Evolutionary conservation across 1,284 basidiomycete species (phyloP).

Genomic region (Pseudozyma sp.): DNA sequence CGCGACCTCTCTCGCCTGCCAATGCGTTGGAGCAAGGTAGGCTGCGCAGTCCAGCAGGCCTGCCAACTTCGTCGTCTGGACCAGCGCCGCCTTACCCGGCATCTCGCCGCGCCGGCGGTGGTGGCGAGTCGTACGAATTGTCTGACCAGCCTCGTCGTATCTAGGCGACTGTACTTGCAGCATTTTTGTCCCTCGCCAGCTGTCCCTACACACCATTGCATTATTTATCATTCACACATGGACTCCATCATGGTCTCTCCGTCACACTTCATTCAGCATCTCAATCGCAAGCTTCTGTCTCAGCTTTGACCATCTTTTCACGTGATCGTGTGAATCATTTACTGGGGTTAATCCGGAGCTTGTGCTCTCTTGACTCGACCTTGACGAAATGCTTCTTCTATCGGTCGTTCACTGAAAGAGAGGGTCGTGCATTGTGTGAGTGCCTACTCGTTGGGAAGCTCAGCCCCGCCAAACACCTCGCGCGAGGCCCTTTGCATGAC

Average conservation of each 20-base stretch:
- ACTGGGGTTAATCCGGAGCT: no score
- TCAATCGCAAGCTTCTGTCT: no score
- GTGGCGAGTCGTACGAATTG: constrained; percentile 44
- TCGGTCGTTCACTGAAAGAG: no score
- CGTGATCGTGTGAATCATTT: no score
- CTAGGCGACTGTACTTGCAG: background rate
- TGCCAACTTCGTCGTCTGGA: constrained; percentile 29
- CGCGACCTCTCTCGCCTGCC: constrained; percentile 42
- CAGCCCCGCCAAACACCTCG: constrained; percentile 18
- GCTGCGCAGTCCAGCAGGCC: constrained; percentile 23
- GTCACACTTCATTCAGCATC: background rate
- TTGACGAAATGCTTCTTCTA: no score
- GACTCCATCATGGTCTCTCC: background rate
- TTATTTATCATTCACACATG: no score
- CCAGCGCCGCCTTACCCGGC: constrained; percentile 31
- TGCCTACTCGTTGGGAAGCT: background rate
- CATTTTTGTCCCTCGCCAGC: no score
- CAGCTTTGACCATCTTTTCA: no score
- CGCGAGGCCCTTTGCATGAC: constrained; percentile 14
- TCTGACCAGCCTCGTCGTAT: constrained; percentile 35
- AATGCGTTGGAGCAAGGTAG: constrained; percentile 50
- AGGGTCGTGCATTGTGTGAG: no score
- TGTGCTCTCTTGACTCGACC: no score
- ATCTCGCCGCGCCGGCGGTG: constrained; percentile 17
- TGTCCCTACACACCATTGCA: no score